These are phyloP conservation scores for Eleusine coracana DNA, from an alignment of 176 grass and related monocot species.

Conservation along the genomic window DNA sequence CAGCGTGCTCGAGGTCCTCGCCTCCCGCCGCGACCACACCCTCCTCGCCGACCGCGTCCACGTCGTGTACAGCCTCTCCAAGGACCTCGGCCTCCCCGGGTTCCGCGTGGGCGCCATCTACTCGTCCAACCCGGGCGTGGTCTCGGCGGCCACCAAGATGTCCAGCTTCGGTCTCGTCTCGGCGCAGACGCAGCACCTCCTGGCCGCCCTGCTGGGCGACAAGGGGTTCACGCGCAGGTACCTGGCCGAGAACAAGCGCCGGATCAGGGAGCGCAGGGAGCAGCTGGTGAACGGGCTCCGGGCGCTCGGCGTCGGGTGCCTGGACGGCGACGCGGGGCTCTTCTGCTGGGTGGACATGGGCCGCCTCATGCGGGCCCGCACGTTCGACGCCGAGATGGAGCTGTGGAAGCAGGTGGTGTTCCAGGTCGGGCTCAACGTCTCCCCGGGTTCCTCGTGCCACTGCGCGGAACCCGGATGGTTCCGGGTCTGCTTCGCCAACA, in stretches of 20 bases:
- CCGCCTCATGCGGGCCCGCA: slow-evolving; percentile 44
- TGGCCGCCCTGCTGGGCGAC: slow-evolving; percentile 66
- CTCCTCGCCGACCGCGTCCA: slow-evolving; percentile 50
- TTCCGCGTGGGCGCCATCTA: slow-evolving; percentile 94
- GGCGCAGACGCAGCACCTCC: slow-evolving; percentile 89
- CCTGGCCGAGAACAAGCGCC: slow-evolving; percentile 65
- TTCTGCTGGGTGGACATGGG: slow-evolving; percentile 94
- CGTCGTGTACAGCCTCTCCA: slow-evolving; percentile 92
- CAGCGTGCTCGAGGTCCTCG: slow-evolving; percentile 72
- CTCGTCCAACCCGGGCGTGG: slow-evolving; percentile 66
- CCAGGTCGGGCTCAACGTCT: slow-evolving; percentile 82
- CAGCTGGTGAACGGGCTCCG: slow-evolving; percentile 58
- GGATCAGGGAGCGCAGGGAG: slow-evolving; percentile 62
- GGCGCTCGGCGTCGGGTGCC: slow-evolving; percentile 50
- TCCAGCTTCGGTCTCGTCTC: slow-evolving; percentile 95
- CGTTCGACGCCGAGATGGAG: slow-evolving; percentile 79
- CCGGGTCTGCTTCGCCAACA: slow-evolving; percentile 95
- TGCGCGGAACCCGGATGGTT: slow-evolving; percentile 95
- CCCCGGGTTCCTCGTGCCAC: slow-evolving; percentile 86
- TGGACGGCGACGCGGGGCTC: slow-evolving; percentile 73
- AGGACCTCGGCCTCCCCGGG: slow-evolving; percentile 89
- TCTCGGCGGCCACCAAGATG: slow-evolving; percentile 94
- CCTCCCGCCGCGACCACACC: not conserved
- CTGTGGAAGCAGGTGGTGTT: slow-evolving; percentile 93
- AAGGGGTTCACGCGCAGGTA: slow-evolving; percentile 57